Conservation (phyloP, 116 monocot genomes). For the Iris pallida region DNA sequence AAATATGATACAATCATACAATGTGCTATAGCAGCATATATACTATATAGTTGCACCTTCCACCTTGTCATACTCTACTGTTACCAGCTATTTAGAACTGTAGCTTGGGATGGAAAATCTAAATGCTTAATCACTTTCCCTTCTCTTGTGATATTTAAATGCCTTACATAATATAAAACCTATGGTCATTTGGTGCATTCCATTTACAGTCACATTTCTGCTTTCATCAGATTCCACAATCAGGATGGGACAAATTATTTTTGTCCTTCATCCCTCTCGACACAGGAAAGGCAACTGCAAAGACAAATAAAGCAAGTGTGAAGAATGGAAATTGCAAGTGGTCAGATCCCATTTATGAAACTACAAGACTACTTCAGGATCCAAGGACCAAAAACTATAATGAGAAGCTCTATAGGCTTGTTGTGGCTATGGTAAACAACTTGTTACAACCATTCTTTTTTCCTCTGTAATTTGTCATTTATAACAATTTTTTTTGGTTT, state of each 20-base stretch:
- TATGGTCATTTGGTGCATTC: no score
- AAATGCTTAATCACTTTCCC: neutral
- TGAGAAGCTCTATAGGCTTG: constrained; percentile 89
- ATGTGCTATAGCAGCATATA: no score
- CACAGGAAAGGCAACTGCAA: constrained; percentile 65
- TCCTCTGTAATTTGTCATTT: constrained; percentile 6
- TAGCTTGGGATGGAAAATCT: neutral
- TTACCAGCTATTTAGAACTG: no score
- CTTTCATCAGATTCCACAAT: constrained; percentile 74
- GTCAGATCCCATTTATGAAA: constrained; percentile 98
- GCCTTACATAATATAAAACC: neutral
- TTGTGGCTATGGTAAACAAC: constrained; percentile 78
- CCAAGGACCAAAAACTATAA: constrained; percentile 70
- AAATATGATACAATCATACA: no score
- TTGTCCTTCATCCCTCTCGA: constrained; percentile 80
- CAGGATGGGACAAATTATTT: constrained; percentile 97
- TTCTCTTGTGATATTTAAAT: neutral
- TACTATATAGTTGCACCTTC: no score
- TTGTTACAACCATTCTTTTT: constrained; percentile 2
- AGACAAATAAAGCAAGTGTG: constrained; percentile 86
- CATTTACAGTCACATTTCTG: neutral
- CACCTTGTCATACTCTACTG: no score
- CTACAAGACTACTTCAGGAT: constrained; percentile 85
- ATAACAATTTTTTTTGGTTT: neutral
- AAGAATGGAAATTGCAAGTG: constrained; percentile 95